A percentile compares a stretch with the other conserved stretches of the same genome.
Evolutionary conservation across 495 filamentous ascomycete genomes (phyloP).

Genomic region (Hyaloscypha hepaticicola): DNA sequence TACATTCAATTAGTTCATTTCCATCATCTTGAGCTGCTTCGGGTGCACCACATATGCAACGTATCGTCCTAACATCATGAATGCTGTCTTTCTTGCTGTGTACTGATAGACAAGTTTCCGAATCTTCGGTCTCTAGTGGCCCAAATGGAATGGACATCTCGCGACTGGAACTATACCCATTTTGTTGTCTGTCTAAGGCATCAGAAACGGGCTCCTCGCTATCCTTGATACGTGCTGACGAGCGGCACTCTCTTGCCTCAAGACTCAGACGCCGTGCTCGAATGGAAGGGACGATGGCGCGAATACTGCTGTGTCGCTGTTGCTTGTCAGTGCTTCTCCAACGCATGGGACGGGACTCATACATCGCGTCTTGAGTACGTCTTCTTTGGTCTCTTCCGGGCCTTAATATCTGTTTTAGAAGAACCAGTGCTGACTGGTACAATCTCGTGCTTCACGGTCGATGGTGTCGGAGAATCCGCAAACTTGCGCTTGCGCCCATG

Average conservation of each 20-base stretch:
- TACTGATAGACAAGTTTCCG: not conserved
- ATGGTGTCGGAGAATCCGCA: not conserved
- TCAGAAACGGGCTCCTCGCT: not conserved
- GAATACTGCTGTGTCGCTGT: not conserved
- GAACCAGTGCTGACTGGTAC: not conserved
- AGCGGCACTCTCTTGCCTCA: not conserved
- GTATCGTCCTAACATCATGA: not conserved
- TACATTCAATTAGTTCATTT: not conserved
- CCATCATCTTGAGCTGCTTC: not conserved
- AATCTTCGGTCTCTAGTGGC: not conserved
- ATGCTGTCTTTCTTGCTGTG: not conserved
- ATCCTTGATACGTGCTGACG: not conserved
- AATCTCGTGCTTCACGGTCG: not conserved
- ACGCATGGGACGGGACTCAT: not conserved
- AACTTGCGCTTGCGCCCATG: not conserved
- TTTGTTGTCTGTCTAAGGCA: not conserved
- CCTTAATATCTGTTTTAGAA: not conserved
- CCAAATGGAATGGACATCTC: not conserved
- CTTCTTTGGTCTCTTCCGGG: conserved; percentile 1
- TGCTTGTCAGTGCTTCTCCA: not conserved
- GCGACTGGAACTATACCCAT: not conserved
- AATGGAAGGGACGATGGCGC: not conserved
- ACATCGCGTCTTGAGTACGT: not conserved
- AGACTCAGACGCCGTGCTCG: not conserved
- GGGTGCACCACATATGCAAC: not conserved